A percentile compares a stretch with the other conserved stretches of the same genome.
Evolutionary conservation across 2,329 filamentous ascomycete genomes (phyloP).

Genomic region (Ophiocordyceps polyrhachis-furcata): DNA sequence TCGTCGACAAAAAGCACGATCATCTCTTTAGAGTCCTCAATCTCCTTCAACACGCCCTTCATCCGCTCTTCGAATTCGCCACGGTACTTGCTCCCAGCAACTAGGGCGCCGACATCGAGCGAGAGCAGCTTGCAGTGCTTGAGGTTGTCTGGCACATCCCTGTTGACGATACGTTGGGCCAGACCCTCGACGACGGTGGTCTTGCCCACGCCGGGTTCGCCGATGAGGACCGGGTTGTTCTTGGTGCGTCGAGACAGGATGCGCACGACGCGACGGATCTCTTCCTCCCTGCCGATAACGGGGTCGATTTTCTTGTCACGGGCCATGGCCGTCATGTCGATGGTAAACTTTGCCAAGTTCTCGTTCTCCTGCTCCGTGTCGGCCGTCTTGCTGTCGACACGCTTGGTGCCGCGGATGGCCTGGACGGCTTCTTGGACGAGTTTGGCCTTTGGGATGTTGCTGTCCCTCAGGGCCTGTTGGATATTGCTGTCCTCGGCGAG

Average conservation of each 20-base stretch:
- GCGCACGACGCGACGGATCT: conserved; percentile 78
- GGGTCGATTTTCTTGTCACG: conserved; percentile 95
- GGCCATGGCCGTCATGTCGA: conserved; percentile 94
- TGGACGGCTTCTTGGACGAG: conserved; percentile 80
- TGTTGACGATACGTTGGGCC: conserved; percentile 87
- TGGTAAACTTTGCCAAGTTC: conserved; percentile 93
- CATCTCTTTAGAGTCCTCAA: conserved; percentile 83
- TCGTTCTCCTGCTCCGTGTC: conserved; percentile 87
- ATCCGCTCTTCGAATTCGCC: conserved; percentile 98
- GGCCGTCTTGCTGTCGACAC: conserved; percentile 90
- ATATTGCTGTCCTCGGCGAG: conserved; percentile 63
- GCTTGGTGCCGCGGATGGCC: conserved; percentile 76
- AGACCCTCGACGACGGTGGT: conserved; percentile 95
- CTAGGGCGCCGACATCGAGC: conserved; percentile 83
- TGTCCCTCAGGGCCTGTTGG: conserved; percentile 57
- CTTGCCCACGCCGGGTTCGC: conserved; percentile 95
- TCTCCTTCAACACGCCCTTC: conserved; percentile 97
- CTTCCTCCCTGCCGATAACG: conserved; percentile 90
- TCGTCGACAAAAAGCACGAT: conserved; percentile 98
- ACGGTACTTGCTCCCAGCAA: conserved; percentile 94
- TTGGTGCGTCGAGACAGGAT: conserved; percentile 89
- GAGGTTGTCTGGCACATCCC: conserved; percentile 88
- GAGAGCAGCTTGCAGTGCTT: conserved; percentile 88
- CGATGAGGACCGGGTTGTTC: conserved; percentile 96
- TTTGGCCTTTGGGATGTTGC: conserved; percentile 83